phyloP scores from a whole-genome alignment of 2,329 filamentous ascomycete genomes.

The Lachnellula arida region DNA sequence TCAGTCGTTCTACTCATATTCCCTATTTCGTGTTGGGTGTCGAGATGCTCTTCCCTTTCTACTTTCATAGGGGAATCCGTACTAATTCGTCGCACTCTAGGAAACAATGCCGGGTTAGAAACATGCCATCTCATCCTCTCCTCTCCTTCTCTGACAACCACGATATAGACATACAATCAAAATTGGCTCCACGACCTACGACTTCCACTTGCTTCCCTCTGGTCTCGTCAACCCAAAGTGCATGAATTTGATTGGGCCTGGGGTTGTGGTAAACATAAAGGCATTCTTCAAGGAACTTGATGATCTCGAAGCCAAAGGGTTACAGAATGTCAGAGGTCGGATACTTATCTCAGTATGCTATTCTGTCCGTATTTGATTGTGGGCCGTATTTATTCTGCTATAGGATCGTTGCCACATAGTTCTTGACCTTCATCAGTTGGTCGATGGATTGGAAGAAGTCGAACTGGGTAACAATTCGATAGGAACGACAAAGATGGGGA shows the following conservation, averaged over 20 bases:
- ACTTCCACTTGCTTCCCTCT: conserved; percentile 56
- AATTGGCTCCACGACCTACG: conserved; percentile 38
- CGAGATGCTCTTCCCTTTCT: not conserved
- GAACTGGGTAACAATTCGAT: conserved; percentile 42
- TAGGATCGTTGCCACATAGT: conserved; percentile 51
- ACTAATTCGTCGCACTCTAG: not conserved
- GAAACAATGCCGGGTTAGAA: conserved; percentile 50
- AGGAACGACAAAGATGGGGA: conserved; percentile 43
- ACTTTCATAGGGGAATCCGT: not conserved
- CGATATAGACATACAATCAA: conserved; percentile 38
- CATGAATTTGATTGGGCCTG: conserved; percentile 70
- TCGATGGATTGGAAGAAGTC: conserved; percentile 64
- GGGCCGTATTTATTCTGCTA: no score
- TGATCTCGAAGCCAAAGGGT: conserved; percentile 54
- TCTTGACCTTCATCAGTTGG: conserved; percentile 60
- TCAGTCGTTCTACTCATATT: no score
- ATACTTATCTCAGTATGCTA: conserved; percentile 52
- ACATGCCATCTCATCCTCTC: conserved; percentile 4
- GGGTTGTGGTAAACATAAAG: conserved; percentile 62
- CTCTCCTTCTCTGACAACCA: conserved; percentile 29
- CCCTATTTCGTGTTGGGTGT: no score
- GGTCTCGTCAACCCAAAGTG: conserved; percentile 68
- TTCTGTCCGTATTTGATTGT: no score
- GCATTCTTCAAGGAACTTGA: conserved; percentile 62
- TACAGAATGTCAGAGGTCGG: conserved; percentile 49